Percentiles rank a stretch among this genome's conserved stretches.
phyloP scores from a whole-genome alignment of 2,329 filamentous ascomycete genomes.

The Fusarium nurragi region DNA sequence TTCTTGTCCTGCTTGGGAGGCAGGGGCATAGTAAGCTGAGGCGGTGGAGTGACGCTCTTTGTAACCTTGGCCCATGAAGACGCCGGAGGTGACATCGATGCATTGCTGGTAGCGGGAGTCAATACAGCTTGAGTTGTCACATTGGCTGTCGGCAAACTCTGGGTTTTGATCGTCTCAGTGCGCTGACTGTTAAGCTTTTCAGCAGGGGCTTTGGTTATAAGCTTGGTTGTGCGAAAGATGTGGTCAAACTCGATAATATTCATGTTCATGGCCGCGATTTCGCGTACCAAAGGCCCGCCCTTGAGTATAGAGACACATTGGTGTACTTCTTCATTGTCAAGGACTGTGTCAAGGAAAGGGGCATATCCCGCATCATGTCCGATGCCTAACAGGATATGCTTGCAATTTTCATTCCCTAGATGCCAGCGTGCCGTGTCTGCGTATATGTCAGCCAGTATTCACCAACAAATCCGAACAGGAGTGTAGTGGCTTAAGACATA shows the following conservation, averaged over 20 bases:
- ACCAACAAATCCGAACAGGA: neutral
- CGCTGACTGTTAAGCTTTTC: constrained; percentile 2
- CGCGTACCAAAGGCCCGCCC: constrained; percentile 60
- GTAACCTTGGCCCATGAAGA: constrained; percentile 51
- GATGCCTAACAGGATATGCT: constrained; percentile 68
- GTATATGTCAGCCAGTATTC: constrained; percentile 13
- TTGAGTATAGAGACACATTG: constrained; percentile 64
- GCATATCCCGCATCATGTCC: constrained; percentile 70
- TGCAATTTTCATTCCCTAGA: constrained; percentile 68
- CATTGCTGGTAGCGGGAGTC: constrained; percentile 41
- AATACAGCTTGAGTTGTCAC: constrained; percentile 28
- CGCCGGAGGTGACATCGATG: constrained; percentile 40
- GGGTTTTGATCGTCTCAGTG: constrained; percentile 2
- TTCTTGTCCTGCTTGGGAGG: constrained; percentile 45
- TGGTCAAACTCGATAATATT: constrained; percentile 57
- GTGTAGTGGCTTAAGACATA: constrained; percentile 42
- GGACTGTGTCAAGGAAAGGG: constrained; percentile 65
- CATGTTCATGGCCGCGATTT: constrained; percentile 59
- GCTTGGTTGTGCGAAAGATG: constrained; percentile 65
- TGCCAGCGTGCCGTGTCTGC: constrained; percentile 65
- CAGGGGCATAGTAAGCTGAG: constrained; percentile 52
- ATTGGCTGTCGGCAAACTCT: constrained; percentile 16
- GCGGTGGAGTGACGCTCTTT: constrained; percentile 54
- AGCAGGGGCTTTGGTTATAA: constrained; percentile 45
- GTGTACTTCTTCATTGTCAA: constrained; percentile 55